Base-by-base conservation (phyloP, 2,329 filamentous ascomycete species). In the Nectriaceae sp. region DNA sequence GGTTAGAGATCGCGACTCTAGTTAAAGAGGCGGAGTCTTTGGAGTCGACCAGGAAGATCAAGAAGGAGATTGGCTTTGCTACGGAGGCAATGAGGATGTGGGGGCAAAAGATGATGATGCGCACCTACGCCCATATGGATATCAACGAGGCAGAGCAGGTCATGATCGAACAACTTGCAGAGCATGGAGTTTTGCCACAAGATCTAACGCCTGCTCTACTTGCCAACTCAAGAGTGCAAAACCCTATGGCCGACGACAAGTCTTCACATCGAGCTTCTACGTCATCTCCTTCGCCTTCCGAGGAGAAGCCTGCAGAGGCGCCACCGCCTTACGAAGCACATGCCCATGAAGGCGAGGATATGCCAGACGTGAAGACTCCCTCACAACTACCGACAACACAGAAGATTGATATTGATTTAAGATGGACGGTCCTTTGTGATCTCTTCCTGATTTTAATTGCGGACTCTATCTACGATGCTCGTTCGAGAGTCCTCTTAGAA, bases 101-200 rank as follows among this genome's bases (percentile, higher is more conserved):
- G 93, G 85, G 89, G 47, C 94, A 99, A 68, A 95, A 95, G 74
- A 96, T 96, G 80, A 99, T 99, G 92, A 84, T 97, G 51, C 84
- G 93, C 20, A 69, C 99, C 11, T 99, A 97, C 68, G 76, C 84
- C 11, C 94, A 99, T 70, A 99, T 99, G 94, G 94, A 99, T 51
- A 95, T 99, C 62, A 91, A 86, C 63, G 77, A 87, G 19, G 86
- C 83, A 13, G 94, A 99, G 70, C 94, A 99, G 74, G 78, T 99
- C 68, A 99, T 99, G 94, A 97, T 99, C 58, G 94, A 99, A 72
- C 94, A 99, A 70, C 77, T 99, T 49, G 87, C 89, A 11, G 89
- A 94, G 49, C 94, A 99, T 70, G 94, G 93, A 4, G 91, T 99
- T 5, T 78, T 90, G 53, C 87, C 94, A 1, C 75, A 77, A 38